phyloP scores from a whole-genome alignment of 306 rosid species.

The Oemleria cerasiformis region DNA sequence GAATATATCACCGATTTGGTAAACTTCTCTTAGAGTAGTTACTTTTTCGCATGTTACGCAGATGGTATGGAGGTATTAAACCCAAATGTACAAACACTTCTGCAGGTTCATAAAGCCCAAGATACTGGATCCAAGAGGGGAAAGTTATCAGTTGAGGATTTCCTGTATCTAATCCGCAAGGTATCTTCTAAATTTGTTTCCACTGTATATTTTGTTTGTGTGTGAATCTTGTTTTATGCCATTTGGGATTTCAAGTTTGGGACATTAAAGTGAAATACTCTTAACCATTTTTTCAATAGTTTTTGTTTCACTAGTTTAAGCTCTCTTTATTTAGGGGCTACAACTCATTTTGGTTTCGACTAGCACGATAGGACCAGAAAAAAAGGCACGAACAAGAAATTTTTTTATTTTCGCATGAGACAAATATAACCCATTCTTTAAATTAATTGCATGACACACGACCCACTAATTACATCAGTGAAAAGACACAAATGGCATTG shows the following conservation, averaged over 20 bases:
- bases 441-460: too few species aligned
- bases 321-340: background rate
- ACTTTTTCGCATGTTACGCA: background rate
- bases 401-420: too few species aligned
- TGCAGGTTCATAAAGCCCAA: slow-evolving; percentile 87
- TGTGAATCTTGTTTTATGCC: background rate
- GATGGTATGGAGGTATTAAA: slow-evolving; percentile 13
- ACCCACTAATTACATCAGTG: too few species aligned
- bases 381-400: background rate
- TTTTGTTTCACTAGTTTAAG: background rate
- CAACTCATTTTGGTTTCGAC: background rate
- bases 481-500: background rate
- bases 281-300: background rate
- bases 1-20: slow-evolving; percentile 89
- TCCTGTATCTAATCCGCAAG: slow-evolving; percentile 87
- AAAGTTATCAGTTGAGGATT: slow-evolving; percentile 84
- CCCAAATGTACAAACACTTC: slow-evolving; percentile 8
- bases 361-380: background rate
- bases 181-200: slow-evolving; percentile 30
- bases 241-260: background rate
- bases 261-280: background rate
- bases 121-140: slow-evolving; percentile 90
- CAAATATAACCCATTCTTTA: too few species aligned
- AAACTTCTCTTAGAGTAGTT: slow-evolving; percentile 7
- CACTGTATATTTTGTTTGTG: background rate